Conservation (phyloP, 1,284 basidiomycete genomes). For the Fomes fomentarius region DNA sequence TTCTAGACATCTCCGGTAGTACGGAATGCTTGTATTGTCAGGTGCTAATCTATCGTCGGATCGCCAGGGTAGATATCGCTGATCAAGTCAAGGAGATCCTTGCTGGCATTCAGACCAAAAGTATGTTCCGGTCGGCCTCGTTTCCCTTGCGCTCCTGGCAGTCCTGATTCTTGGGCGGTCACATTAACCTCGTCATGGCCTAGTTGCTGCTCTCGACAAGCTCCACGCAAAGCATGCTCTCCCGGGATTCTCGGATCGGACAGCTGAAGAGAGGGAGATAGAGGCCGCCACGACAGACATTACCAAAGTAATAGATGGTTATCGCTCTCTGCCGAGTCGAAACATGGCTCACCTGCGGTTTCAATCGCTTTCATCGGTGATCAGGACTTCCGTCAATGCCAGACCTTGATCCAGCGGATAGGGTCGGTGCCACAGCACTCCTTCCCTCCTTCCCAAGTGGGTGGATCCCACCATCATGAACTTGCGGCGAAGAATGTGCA, state of each 20-base stretch:
- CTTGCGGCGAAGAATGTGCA: constrained; percentile 95
- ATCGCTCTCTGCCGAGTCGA: constrained; percentile 7
- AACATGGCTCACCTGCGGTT: constrained; percentile 6
- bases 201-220: constrained; percentile 85
- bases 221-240: constrained; percentile 95
- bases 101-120: constrained; percentile 71
- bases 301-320: constrained; percentile 26
- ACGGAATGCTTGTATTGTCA: constrained; percentile 1
- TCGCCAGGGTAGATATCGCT: constrained; percentile 83
- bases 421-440: constrained; percentile 41
- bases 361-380: constrained; percentile 10
- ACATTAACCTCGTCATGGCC: constrained; percentile 26
- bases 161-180: neutral
- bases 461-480: constrained; percentile 55
- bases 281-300: constrained; percentile 87
- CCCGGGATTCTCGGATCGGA: constrained; percentile 94
- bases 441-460: constrained; percentile 54
- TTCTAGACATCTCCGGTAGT: neutral
- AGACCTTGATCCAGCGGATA: constrained; percentile 79
- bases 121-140: constrained; percentile 51
- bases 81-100: constrained; percentile 88
- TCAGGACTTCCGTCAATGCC: constrained; percentile 87
- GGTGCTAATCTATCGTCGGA: constrained; percentile 14
- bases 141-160: constrained; percentile 12
- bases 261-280: constrained; percentile 93